These are phyloP conservation scores for Thermothelomyces thermophilus DNA, from an alignment of 2,329 filamentous ascomycete species.

Conservation along the genomic window DNA sequence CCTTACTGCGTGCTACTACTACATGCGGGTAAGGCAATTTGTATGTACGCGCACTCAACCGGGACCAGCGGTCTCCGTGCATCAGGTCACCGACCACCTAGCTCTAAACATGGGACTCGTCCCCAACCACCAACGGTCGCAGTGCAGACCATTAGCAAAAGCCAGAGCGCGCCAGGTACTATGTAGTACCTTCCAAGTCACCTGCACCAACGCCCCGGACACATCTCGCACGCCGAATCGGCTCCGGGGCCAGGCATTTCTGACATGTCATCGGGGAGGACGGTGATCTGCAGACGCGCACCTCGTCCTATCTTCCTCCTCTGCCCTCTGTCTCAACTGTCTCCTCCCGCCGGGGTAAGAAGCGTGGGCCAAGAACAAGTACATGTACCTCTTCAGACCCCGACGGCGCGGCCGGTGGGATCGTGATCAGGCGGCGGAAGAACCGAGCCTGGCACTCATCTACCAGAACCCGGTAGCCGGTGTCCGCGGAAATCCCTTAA, in stretches of 20 bases:
- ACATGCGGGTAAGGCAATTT: too few relatives aligned
- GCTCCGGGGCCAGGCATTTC: slow-evolving; percentile 1
- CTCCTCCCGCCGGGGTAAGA: background rate
- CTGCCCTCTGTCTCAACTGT: slow-evolving; percentile 6
- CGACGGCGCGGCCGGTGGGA: background rate
- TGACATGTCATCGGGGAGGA: background rate
- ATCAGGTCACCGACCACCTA: too few relatives aligned
- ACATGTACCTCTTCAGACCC: background rate
- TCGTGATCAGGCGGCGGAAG: background rate
- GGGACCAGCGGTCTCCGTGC: too few relatives aligned
- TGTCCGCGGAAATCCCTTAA: too few relatives aligned
- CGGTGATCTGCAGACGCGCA: slow-evolving; percentile 1
- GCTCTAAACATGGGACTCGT: too few relatives aligned
- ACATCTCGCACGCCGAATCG: background rate
- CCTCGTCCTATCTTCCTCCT: background rate
- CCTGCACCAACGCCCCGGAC: background rate
- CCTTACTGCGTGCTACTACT: too few relatives aligned
- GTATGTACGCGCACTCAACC: too few relatives aligned
- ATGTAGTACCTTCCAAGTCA: background rate
- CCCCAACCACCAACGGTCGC: background rate
- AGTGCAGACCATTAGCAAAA: background rate
- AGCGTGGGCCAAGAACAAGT: background rate
- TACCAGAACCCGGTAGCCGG: too few relatives aligned
- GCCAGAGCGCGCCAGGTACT: background rate
- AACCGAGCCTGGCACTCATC: too few relatives aligned